A percentile compares a stretch with the other conserved stretches of the same genome.
phyloP scores from a whole-genome alignment of 495 filamentous ascomycete species.

The Ramalina intermedia region DNA sequence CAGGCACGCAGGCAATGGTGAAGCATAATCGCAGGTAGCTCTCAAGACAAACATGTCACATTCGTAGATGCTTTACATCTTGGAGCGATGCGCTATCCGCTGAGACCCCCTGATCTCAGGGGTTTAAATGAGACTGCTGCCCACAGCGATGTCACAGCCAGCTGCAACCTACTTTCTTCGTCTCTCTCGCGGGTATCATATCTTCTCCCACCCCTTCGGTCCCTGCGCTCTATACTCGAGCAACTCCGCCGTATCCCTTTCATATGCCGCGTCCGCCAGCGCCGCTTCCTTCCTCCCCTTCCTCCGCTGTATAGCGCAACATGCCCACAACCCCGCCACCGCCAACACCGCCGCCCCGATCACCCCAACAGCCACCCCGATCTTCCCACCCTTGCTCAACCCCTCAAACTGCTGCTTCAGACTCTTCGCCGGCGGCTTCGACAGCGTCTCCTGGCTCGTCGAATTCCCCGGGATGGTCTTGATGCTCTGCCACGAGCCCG shows the following conservation, averaged over 20 bases:
- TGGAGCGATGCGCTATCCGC: no score
- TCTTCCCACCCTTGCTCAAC: conserved; percentile 37
- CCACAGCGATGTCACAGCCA: no score
- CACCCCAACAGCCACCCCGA: conserved; percentile 41
- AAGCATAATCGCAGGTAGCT: no score
- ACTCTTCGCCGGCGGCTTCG: conserved; percentile 25
- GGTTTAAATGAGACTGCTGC: no score
- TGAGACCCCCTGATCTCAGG: no score
- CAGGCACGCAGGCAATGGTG: no score
- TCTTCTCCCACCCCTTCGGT: no score
- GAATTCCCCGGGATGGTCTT: conserved; percentile 47
- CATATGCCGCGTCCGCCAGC: conserved; percentile 36
- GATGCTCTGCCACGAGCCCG: conserved; percentile 58
- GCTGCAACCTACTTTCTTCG: no score
- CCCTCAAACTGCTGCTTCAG: conserved; percentile 42
- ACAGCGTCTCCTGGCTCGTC: conserved; percentile 27
- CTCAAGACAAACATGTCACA: no score
- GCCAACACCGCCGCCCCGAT: conserved; percentile 34
- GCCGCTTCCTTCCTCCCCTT: conserved; percentile 49
- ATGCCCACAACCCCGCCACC: conserved; percentile 32
- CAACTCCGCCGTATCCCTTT: conserved; percentile 49
- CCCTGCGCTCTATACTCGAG: conserved; percentile 33
- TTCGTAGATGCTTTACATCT: no score
- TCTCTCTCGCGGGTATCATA: no score
- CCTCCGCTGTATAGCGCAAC: conserved; percentile 53